These are phyloP conservation scores for Trametes pubescens DNA, from an alignment of 1,284 basidiomycete genomes.

Conservation along the genomic window DNA sequence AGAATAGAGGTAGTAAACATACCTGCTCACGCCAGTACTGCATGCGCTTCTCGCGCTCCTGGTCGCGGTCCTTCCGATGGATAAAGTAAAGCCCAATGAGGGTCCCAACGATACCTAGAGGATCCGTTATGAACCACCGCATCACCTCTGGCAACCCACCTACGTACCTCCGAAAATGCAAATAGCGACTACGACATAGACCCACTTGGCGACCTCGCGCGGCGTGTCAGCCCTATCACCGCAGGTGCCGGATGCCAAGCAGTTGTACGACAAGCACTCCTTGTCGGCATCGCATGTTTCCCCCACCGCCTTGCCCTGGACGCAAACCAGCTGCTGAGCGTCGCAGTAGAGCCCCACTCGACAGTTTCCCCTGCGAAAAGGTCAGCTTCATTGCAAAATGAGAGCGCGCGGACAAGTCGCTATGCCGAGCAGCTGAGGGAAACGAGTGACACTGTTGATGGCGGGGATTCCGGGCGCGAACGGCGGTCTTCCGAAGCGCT, in stretches of 20 bases:
- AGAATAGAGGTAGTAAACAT: constrained; percentile 22
- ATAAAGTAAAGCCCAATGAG: constrained; percentile 73
- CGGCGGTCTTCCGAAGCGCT: not conserved
- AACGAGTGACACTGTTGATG: not conserved
- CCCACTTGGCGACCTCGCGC: constrained; percentile 70
- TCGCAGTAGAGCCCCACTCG: constrained; percentile 78
- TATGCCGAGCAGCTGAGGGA: not conserved
- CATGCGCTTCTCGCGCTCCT: constrained; percentile 80
- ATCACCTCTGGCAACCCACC: not conserved
- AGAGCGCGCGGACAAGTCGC: not conserved
- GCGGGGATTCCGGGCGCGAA: not conserved
- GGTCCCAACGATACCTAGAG: constrained; percentile 75
- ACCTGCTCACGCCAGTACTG: constrained; percentile 92
- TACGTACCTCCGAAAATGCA: constrained; percentile 74
- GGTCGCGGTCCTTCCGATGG: constrained; percentile 74
- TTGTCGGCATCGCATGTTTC: constrained; percentile 79
- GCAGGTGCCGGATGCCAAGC: constrained; percentile 67
- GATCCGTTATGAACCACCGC: not conserved
- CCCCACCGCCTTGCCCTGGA: constrained; percentile 63
- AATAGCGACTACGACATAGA: constrained; percentile 77
- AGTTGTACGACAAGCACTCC: constrained; percentile 86
- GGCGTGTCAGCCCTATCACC: constrained; percentile 67
- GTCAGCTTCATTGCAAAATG: constrained; percentile 8
- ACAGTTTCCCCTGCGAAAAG: constrained; percentile 67
- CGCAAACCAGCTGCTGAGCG: constrained; percentile 63